A percentile compares a stretch with the other conserved stretches of the same genome.
Evolutionary conservation across 495 filamentous ascomycete species (phyloP).

Genomic region (Penicillium nucicola): DNA sequence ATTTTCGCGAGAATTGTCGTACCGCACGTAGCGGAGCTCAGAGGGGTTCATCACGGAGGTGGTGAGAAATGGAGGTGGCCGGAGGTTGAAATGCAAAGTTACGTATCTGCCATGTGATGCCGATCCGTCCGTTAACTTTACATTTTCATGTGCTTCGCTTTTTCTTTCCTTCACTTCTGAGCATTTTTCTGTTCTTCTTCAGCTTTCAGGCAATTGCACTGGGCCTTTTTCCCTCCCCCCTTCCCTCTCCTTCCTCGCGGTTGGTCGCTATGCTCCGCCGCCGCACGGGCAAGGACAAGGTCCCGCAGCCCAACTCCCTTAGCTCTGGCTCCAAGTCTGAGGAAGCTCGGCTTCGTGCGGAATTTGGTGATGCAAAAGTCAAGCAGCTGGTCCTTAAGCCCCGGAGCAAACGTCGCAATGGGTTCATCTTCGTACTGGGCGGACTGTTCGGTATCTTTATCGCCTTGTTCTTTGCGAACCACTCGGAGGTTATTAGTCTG

Average conservation of each 20-base stretch:
- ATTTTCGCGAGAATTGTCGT: constrained; percentile 73
- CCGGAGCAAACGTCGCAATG: constrained; percentile 64
- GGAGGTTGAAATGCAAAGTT: constrained; percentile 7
- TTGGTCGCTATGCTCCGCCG: constrained; percentile 39
- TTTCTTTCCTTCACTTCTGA: neutral
- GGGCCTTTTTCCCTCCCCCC: neutral
- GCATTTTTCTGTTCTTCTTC: constrained; percentile 2
- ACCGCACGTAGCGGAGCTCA: constrained; percentile 77
- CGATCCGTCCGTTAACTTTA: constrained; percentile 18
- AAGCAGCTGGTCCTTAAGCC: constrained; percentile 48
- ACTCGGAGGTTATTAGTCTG: constrained; percentile 79
- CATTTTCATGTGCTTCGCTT: constrained; percentile 11
- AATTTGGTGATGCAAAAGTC: constrained; percentile 23
- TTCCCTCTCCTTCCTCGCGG: constrained; percentile 10
- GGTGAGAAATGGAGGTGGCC: neutral
- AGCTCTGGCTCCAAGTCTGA: constrained; percentile 11
- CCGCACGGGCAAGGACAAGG: constrained; percentile 37
- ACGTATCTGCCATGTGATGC: constrained; percentile 37
- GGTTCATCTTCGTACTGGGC: constrained; percentile 78
- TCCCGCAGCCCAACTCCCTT: constrained; percentile 16
- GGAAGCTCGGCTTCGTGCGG: constrained; percentile 23
- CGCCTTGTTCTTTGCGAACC: constrained; percentile 80
- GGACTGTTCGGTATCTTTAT: constrained; percentile 78
- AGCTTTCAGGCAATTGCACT: constrained; percentile 2
- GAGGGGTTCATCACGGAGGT: constrained; percentile 27